phyloP scores from a whole-genome alignment of 2,329 filamentous ascomycete species.

The Ascochyta rabiei region DNA sequence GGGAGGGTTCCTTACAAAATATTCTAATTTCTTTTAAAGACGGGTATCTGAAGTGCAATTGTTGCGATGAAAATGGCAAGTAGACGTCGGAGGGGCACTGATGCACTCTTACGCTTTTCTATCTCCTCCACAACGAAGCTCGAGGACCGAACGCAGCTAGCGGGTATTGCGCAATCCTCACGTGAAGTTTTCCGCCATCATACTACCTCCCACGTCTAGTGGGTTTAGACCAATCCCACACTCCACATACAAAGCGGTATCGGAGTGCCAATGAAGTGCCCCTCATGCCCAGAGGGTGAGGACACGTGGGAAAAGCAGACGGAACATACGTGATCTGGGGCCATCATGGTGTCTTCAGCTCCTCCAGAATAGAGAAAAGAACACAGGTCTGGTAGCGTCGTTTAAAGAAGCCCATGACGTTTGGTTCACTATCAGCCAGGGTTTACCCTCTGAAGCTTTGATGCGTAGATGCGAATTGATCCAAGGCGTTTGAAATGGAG shows the following conservation, averaged over 20 bases:
- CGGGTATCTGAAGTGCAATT: slow-evolving; percentile 18
- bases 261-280: slow-evolving; percentile 23
- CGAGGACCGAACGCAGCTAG: slow-evolving; percentile 32
- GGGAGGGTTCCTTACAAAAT: slow-evolving; percentile 1
- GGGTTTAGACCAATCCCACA: slow-evolving; percentile 28
- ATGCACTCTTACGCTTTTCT: slow-evolving; percentile 32
- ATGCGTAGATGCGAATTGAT: not conserved
- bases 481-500: not conserved
- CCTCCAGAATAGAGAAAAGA: not conserved
- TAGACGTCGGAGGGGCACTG: slow-evolving; percentile 19
- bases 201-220: slow-evolving; percentile 20
- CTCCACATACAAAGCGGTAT: slow-evolving; percentile 25
- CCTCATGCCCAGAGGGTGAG: slow-evolving; percentile 9
- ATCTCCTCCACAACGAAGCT: slow-evolving; percentile 22
- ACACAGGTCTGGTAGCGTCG: not conserved
- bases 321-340: slow-evolving; percentile 3
- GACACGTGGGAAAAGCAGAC: slow-evolving; percentile 5
- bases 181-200: slow-evolving; percentile 37
- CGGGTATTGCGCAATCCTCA: slow-evolving; percentile 45
- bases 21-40: slow-evolving; percentile 9
- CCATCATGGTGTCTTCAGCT: slow-evolving; percentile 5
- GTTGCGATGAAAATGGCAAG: slow-evolving; percentile 10
- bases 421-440: no score
- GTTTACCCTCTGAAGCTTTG: not conserved
- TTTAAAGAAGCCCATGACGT: not conserved